Evolutionary conservation across 2,329 filamentous ascomycete genomes (phyloP).

Genomic region (Penicillium griseofulvum): DNA sequence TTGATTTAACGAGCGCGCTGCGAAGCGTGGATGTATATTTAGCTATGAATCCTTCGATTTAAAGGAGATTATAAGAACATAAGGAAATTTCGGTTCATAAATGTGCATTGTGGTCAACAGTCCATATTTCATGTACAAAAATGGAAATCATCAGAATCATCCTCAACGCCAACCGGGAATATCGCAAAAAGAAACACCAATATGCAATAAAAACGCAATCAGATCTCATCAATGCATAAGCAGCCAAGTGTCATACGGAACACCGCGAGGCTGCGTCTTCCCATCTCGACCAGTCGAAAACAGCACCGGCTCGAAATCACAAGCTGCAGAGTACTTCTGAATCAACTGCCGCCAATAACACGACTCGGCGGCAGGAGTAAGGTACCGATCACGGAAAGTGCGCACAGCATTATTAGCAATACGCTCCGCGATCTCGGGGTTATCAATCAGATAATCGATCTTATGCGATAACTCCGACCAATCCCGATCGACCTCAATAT

Average conservation of each 20-base stretch:
- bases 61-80: not conserved
- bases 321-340: slow-evolving; percentile 35
- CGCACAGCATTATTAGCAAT: slow-evolving; percentile 52
- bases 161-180: slow-evolving; percentile 1
- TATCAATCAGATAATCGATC: slow-evolving; percentile 44
- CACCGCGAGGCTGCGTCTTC: slow-evolving; percentile 31
- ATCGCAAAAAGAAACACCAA: not conserved
- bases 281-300: slow-evolving; percentile 30
- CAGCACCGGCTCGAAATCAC: slow-evolving; percentile 43
- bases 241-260: slow-evolving; percentile 44
- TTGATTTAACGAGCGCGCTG: slow-evolving; percentile 80
- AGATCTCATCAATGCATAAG: slow-evolving; percentile 21
- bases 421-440: slow-evolving; percentile 45
- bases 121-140: not conserved
- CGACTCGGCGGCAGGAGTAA: slow-evolving; percentile 54
- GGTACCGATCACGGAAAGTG: slow-evolving; percentile 53
- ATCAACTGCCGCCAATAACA: slow-evolving; percentile 56
- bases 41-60: not conserved
- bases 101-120: not conserved
- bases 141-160: not conserved
- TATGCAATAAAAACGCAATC: not conserved
- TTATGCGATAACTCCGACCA: slow-evolving; percentile 56
- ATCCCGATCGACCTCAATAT: slow-evolving; percentile 49
- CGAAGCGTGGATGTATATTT: slow-evolving; percentile 59
- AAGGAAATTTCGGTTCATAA: not conserved